These are phyloP conservation scores for Plectosphaerella cucumerina DNA, from an alignment of 2,329 filamentous ascomycete genomes.

Conservation along the genomic window DNA sequence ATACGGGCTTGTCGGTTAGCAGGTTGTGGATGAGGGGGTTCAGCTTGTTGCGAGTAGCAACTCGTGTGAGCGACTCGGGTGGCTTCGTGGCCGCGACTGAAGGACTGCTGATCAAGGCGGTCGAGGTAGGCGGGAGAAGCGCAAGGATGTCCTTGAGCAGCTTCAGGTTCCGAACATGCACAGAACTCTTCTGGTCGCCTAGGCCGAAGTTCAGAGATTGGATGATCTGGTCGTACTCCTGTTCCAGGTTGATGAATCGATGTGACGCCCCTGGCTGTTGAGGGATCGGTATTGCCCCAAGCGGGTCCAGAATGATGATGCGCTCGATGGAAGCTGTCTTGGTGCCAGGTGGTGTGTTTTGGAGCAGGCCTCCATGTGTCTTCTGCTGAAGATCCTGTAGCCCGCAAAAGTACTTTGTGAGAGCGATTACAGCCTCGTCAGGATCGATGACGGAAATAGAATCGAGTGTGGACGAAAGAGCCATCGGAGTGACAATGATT, in stretches of 20 bases:
- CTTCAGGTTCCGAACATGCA: slow-evolving; percentile 62
- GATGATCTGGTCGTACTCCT: slow-evolving; percentile 73
- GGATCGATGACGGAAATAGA: slow-evolving; percentile 35
- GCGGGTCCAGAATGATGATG: slow-evolving; percentile 81
- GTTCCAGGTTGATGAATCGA: slow-evolving; percentile 83
- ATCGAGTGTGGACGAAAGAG: slow-evolving; percentile 35
- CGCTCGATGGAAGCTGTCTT: slow-evolving; percentile 68
- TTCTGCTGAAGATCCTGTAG: slow-evolving; percentile 40
- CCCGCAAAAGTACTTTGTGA: slow-evolving; percentile 73
- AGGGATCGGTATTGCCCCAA: slow-evolving; percentile 76
- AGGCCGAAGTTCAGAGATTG: slow-evolving; percentile 38
- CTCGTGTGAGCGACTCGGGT: slow-evolving; percentile 38
- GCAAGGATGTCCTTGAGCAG: slow-evolving; percentile 67
- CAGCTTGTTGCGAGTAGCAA: slow-evolving; percentile 50
- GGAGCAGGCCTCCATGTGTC: background rate
- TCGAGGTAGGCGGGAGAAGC: slow-evolving; percentile 77
- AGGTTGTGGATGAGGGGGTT: slow-evolving; percentile 96
- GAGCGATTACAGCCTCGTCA: slow-evolving; percentile 66
- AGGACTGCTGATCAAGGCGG: slow-evolving; percentile 84
- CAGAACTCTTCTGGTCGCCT: slow-evolving; percentile 1
- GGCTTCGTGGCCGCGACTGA: slow-evolving; percentile 62
- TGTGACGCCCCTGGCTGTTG: slow-evolving; percentile 30
- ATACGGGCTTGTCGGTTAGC: slow-evolving; percentile 87
- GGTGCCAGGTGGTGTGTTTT: slow-evolving; percentile 17
- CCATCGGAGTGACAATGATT: slow-evolving; percentile 36